Conservation (phyloP, 257 asterid species). For the Solanum boliviense region DNA sequence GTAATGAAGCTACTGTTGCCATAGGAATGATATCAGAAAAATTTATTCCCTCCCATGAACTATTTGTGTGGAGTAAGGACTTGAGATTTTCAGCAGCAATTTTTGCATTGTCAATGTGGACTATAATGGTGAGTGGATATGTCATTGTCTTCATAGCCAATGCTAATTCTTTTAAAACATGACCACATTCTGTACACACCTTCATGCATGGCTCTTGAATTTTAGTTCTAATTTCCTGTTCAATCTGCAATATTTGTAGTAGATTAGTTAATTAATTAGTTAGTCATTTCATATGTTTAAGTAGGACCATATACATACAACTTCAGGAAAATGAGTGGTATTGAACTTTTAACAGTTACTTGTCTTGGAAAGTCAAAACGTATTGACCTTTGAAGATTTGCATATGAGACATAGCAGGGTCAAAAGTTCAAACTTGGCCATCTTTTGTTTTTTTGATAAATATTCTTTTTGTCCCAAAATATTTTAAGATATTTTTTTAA, state of each 20-base stretch:
- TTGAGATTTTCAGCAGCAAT: constrained; percentile 27
- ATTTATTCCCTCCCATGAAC: constrained; percentile 21
- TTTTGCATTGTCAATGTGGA: constrained; percentile 26
- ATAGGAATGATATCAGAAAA: constrained; percentile 22
- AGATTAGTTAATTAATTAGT: background rate
- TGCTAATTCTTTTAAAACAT: constrained; percentile 35
- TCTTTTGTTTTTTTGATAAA: background rate
- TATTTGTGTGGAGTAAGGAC: background rate
- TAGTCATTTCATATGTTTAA: background rate
- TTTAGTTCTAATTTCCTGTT: constrained; percentile 6
- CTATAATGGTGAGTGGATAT: constrained; percentile 2
- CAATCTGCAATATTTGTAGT: background rate
- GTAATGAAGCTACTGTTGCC: constrained; percentile 36
- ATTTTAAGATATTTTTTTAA: too few relatives aligned
- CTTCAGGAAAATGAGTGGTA: background rate
- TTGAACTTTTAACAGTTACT: background rate
- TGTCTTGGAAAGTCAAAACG: background rate
- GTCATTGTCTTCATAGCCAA: constrained; percentile 40
- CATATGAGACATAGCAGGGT: background rate
- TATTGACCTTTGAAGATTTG: background rate
- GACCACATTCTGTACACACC: constrained; percentile 38
- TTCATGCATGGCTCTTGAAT: constrained; percentile 33
- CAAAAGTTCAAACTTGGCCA: background rate
- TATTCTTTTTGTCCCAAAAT: background rate
- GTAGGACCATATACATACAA: background rate